Percentiles rank a stretch among this genome's conserved stretches.
Evolutionary conservation across 331 rosid species (phyloP).

Genomic region (Cydonia oblonga): DNA sequence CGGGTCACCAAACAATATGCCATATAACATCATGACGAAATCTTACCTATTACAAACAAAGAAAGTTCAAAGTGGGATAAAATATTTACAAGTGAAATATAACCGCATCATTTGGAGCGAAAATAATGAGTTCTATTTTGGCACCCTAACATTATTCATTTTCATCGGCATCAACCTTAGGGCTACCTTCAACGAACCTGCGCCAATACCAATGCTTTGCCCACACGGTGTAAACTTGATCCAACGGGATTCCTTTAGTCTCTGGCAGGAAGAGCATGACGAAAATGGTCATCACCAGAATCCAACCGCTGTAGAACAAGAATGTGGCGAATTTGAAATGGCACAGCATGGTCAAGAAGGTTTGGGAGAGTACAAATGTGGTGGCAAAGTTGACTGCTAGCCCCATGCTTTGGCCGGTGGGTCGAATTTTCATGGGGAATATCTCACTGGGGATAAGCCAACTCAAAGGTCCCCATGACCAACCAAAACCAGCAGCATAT

Average conservation of each 20-base stretch:
- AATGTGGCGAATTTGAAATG: constrained; percentile 57
- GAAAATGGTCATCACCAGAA: constrained; percentile 40
- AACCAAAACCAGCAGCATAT: constrained; percentile 63
- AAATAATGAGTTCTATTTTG: not conserved
- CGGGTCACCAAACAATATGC: not conserved
- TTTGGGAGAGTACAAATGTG: constrained; percentile 44
- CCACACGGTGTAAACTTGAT: constrained; percentile 41
- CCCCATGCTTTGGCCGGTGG: constrained; percentile 55
- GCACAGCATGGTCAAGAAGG: constrained; percentile 71
- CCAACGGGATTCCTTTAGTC: constrained; percentile 65
- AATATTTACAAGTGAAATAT: not conserved
- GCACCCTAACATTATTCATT: not conserved
- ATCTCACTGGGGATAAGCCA: constrained; percentile 91
- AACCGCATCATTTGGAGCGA: not conserved
- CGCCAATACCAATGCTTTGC: constrained; percentile 61
- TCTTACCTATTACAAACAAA: not conserved
- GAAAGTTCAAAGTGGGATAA: not conserved
- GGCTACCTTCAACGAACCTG: constrained; percentile 23
- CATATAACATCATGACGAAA: not conserved
- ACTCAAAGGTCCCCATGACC: constrained; percentile 84
- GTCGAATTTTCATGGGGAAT: constrained; percentile 52
- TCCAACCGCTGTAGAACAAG: constrained; percentile 67
- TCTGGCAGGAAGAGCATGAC: constrained; percentile 55
- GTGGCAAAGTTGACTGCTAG: constrained; percentile 37
- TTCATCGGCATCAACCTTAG: not conserved